Conservation (phyloP, 1,284 basidiomycete species). For the Phaffia rhodozyma region DNA sequence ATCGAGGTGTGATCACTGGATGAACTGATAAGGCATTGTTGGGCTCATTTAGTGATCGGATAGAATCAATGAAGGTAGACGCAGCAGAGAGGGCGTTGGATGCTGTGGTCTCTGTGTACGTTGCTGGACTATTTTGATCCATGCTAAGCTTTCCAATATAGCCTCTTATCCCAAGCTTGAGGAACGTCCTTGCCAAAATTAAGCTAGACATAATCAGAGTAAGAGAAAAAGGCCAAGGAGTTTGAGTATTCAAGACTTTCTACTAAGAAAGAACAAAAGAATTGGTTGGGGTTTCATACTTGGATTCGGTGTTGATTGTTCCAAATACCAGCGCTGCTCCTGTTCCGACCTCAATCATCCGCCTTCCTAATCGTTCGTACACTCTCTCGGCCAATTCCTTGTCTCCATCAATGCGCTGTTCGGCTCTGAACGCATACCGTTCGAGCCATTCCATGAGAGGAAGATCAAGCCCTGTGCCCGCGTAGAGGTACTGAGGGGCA, state of each 20-base stretch:
- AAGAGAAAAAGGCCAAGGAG: too few species aligned
- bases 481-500: constrained; percentile 73
- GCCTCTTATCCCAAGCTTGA: constrained; percentile 54
- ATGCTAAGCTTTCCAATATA: constrained; percentile 76
- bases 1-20: constrained; percentile 69
- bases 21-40: constrained; percentile 45
- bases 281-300: too few species aligned
- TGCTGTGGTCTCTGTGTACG: constrained; percentile 54
- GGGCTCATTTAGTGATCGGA: constrained; percentile 38
- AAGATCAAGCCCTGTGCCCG: constrained; percentile 68
- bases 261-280: too few species aligned
- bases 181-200: constrained; percentile 60
- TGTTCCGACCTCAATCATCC: constrained; percentile 58
- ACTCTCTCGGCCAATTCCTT: constrained; percentile 49
- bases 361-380: constrained; percentile 50
- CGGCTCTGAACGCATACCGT: constrained; percentile 62
- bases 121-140: constrained; percentile 53
- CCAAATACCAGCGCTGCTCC: constrained; percentile 65
- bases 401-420: constrained; percentile 56
- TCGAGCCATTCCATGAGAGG: constrained; percentile 73
- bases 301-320: constrained; percentile 63
- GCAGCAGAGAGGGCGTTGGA: constrained; percentile 44
- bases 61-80: constrained; percentile 45
- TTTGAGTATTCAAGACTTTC: too few species aligned
- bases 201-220: constrained; percentile 39